Evolutionary conservation across 345 rosid species (phyloP).

Genomic region (Barbarea vulgaris): DNA sequence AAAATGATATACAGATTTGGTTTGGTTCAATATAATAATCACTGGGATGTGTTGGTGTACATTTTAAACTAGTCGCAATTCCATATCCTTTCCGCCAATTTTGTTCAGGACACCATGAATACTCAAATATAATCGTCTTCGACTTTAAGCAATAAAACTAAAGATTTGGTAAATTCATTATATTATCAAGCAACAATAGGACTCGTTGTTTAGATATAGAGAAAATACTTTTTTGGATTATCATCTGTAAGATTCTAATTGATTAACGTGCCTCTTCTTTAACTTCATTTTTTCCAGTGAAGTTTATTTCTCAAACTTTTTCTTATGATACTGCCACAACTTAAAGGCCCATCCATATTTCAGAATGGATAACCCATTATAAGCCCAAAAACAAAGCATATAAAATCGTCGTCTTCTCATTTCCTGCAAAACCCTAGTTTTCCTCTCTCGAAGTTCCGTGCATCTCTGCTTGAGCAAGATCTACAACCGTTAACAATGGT

Average conservation of each 20-base stretch:
- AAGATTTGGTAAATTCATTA: too few relatives aligned
- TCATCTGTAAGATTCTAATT: too few relatives aligned
- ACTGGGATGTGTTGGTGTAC: too few relatives aligned
- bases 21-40: too few relatives aligned
- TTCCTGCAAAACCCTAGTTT: conserved; percentile 21
- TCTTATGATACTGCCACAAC: background rate
- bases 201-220: too few relatives aligned
- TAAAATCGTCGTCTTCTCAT: conserved; percentile 10
- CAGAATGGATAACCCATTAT: background rate
- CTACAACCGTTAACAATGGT: conserved; percentile 35
- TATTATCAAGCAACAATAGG: too few relatives aligned
- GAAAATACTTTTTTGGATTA: too few relatives aligned
- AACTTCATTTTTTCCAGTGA: background rate
- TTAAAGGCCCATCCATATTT: background rate
- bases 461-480: conserved; percentile 28
- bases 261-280: background rate
- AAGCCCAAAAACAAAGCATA: conserved; percentile 27
- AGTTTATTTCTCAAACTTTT: background rate
- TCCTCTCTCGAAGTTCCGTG: background rate
- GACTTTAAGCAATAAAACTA: too few relatives aligned
- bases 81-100: too few relatives aligned
- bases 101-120: too few relatives aligned
- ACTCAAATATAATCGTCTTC: too few relatives aligned
- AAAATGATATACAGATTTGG: background rate
- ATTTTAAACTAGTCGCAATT: too few relatives aligned